A percentile compares a stretch with the other conserved stretches of the same genome.
Evolutionary conservation across 306 rosid species (phyloP).

Genomic region (Ziziphus jujuba): DNA sequence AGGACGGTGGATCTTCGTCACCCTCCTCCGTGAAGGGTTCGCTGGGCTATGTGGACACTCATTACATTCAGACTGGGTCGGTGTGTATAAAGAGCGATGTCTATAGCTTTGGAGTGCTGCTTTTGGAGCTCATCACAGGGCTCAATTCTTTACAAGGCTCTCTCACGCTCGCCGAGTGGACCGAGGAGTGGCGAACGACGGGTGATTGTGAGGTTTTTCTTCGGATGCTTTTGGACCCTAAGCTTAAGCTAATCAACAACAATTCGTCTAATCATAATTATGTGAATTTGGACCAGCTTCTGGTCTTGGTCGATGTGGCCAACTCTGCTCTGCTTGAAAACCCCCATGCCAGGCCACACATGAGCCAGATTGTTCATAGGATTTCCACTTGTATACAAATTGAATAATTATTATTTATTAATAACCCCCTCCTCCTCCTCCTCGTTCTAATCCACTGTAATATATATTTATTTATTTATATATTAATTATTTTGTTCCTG

Average conservation of each 20-base stretch:
- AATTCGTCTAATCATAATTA: not conserved
- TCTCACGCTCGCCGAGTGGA: conserved; percentile 16
- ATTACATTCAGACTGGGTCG: conserved; percentile 11
- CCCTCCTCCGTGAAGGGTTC: conserved; percentile 4
- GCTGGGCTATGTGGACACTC: conserved; percentile 13
- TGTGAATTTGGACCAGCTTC: conserved; percentile 3
- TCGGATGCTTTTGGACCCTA: conserved; percentile 12
- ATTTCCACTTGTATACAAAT: conserved; percentile 9
- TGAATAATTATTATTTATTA: no score
- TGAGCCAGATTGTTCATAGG: conserved; percentile 10
- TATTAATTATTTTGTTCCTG: no score
- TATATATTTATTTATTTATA: no score
- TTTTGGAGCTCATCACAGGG: conserved; percentile 11
- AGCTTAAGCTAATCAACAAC: conserved; percentile 15
- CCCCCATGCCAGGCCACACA: conserved; percentile 13
- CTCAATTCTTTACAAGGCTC: conserved; percentile 22
- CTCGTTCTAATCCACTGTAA: no score
- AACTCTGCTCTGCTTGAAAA: conserved; percentile 18
- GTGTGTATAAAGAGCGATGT: conserved; percentile 9
- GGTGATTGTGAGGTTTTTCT: not conserved
- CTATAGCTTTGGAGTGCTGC: conserved; percentile 19
- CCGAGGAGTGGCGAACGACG: not conserved
- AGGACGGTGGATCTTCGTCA: no score
- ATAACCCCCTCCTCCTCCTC: no score
- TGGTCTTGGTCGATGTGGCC: conserved; percentile 10